phyloP scores from a whole-genome alignment of 352 stramenopile species.

The Pythium inflatum region DNA sequence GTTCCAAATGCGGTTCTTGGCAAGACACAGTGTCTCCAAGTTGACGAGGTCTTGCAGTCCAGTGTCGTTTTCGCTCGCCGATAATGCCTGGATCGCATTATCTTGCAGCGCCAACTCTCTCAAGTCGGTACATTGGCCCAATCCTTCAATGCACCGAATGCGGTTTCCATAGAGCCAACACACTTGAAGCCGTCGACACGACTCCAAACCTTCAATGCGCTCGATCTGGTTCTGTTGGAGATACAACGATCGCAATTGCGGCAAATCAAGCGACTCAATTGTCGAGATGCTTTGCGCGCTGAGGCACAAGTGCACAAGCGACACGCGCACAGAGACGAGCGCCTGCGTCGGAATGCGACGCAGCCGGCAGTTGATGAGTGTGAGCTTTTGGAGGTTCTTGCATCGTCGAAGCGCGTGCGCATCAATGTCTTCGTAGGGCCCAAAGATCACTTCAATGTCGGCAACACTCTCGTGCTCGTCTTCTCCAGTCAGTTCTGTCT shows the following conservation, averaged over 20 bases:
- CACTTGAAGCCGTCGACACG: conserved; percentile 67
- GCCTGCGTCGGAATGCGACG: conserved; percentile 38
- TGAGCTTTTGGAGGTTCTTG: conserved; percentile 55
- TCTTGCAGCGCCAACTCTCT: conserved; percentile 86
- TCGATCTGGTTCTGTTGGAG: conserved; percentile 84
- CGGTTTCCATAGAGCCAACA: conserved; percentile 85
- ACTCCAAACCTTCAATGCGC: conserved; percentile 72
- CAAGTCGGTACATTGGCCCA: conserved; percentile 68
- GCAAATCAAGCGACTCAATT: conserved; percentile 64
- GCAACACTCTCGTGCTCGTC: conserved; percentile 61
- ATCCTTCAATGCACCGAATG: conserved; percentile 61
- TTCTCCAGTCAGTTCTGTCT: conserved; percentile 68
- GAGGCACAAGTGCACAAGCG: conserved; percentile 81
- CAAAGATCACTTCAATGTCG: conserved; percentile 88
- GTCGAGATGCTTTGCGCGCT: conserved; percentile 64
- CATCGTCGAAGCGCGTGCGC: conserved; percentile 48
- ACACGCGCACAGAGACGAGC: conserved; percentile 55
- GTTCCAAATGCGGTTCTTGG: conserved; percentile 74
- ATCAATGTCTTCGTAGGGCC: conserved; percentile 52
- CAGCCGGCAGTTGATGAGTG: conserved; percentile 80
- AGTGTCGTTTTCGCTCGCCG: conserved; percentile 34
- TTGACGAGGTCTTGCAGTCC: conserved; percentile 64
- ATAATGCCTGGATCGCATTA: conserved; percentile 66
- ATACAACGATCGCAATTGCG: conserved; percentile 69
- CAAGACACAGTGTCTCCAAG: conserved; percentile 69